A percentile compares a stretch with the other conserved stretches of the same genome.
These are phyloP conservation scores for Oryza meyeriana DNA, from an alignment of 176 grass and related monocot genomes.

Conservation along the genomic window DNA sequence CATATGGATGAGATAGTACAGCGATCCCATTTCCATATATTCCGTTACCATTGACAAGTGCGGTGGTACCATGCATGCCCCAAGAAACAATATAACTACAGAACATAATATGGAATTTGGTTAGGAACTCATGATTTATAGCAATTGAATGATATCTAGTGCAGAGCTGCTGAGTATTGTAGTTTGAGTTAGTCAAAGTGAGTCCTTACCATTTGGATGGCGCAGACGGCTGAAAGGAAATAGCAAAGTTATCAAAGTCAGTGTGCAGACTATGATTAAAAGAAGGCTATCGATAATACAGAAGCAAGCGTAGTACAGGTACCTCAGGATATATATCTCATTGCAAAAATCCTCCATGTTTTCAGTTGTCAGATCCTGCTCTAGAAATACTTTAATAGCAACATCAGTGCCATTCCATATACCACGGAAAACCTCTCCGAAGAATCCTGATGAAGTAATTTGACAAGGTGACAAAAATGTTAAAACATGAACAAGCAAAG, in stretches of 20 bases:
- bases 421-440: constrained; percentile 97
- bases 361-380: constrained; percentile 97
- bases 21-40: constrained; percentile 99
- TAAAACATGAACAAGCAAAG: not conserved
- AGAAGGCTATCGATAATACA: not conserved
- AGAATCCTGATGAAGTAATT: constrained; percentile 74
- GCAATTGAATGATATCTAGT: constrained; percentile 1
- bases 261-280: constrained; percentile 24
- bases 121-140: constrained; percentile 25
- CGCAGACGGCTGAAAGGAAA: constrained; percentile 84
- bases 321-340: constrained; percentile 98
- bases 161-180: not conserved
- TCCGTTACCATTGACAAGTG: constrained; percentile 98
- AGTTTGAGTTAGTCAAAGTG: constrained; percentile 32
- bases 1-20: constrained; percentile 99
- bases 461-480: constrained; percentile 1
- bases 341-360: constrained; percentile 99
- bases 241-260: constrained; percentile 42
- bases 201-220: constrained; percentile 93
- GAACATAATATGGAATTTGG: constrained; percentile 28
- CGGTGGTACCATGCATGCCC: constrained; percentile 97
- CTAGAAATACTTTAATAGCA: constrained; percentile 97
- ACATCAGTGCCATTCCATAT: constrained; percentile 99
- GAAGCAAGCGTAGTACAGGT: constrained; percentile 22
- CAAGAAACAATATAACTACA: constrained; percentile 99